A percentile compares a stretch with the other conserved stretches of the same genome.
Conservation (phyloP, 140 eudicot species). For the Senecio squalidus region DNA sequence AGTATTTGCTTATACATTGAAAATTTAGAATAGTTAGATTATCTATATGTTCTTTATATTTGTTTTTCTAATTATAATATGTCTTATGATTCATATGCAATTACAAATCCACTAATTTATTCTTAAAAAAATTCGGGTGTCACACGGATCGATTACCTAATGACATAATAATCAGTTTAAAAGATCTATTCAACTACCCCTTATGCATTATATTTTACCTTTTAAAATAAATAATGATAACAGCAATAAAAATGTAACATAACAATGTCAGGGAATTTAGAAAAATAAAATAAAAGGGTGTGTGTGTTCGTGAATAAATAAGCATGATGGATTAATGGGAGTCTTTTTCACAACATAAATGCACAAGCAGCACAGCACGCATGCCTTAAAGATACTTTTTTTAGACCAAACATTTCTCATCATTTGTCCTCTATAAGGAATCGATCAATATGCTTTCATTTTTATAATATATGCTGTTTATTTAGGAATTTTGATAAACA, state of each 20-base stretch:
- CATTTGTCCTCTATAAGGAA: slow-evolving; percentile 6
- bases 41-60: too few species aligned
- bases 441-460: neutral
- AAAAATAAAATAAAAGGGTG: neutral
- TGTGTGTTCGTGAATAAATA: slow-evolving; percentile 12
- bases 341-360: slow-evolving; percentile 28
- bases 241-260: neutral
- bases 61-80: too few species aligned
- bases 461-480: neutral
- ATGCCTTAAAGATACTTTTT: slow-evolving; percentile 20
- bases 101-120: too few species aligned
- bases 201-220: too few species aligned
- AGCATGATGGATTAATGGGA: slow-evolving; percentile 20
- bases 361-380: slow-evolving; percentile 24
- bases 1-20: too few species aligned
- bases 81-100: too few species aligned
- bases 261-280: neutral
- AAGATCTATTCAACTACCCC: too few species aligned
- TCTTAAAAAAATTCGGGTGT: too few species aligned
- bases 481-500: neutral
- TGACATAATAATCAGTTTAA: too few species aligned
- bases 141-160: too few species aligned
- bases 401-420: slow-evolving; percentile 8
- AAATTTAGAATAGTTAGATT: too few species aligned
- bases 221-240: neutral